Evolutionary conservation across 2,329 filamentous ascomycete species (phyloP).

Genomic region (Incumbomyces delicatus): DNA sequence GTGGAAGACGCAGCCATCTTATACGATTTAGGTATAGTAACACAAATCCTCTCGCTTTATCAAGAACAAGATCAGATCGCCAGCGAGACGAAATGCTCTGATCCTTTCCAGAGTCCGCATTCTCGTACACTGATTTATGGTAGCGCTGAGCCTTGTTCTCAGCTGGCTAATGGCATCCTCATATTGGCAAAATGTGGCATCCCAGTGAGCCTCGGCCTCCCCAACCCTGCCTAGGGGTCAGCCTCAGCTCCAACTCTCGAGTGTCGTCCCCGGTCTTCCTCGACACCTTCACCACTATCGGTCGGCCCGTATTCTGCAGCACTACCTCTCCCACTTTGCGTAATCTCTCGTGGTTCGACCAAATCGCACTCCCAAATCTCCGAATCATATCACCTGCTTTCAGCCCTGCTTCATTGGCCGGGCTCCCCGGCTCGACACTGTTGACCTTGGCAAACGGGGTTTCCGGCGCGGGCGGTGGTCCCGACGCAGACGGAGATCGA

Average conservation of each 20-base stretch:
- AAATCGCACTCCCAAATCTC: constrained; percentile 75
- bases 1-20: too few relatives aligned
- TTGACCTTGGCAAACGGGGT: constrained; percentile 84
- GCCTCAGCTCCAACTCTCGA: constrained; percentile 54
- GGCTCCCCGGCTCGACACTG: constrained; percentile 65
- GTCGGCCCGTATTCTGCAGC: constrained; percentile 74
- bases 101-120: too few relatives aligned
- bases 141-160: too few relatives aligned
- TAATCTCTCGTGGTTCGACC: constrained; percentile 75
- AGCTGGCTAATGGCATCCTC: too few relatives aligned
- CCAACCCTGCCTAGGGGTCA: constrained; percentile 75
- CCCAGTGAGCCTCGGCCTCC: constrained; percentile 82
- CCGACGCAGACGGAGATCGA: neutral
- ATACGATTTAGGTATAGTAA: too few relatives aligned
- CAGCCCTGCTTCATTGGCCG: constrained; percentile 73
- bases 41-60: too few relatives aligned
- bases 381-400: constrained; percentile 71
- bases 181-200: constrained; percentile 68
- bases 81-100: too few relatives aligned
- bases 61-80: too few relatives aligned
- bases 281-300: constrained; percentile 13
- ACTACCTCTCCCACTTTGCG: constrained; percentile 82
- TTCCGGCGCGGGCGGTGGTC: constrained; percentile 27
- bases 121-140: too few relatives aligned
- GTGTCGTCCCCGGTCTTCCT: constrained; percentile 14